phyloP scores from a whole-genome alignment of 2,329 filamentous ascomycete species.

The Colletotrichum sp. region DNA sequence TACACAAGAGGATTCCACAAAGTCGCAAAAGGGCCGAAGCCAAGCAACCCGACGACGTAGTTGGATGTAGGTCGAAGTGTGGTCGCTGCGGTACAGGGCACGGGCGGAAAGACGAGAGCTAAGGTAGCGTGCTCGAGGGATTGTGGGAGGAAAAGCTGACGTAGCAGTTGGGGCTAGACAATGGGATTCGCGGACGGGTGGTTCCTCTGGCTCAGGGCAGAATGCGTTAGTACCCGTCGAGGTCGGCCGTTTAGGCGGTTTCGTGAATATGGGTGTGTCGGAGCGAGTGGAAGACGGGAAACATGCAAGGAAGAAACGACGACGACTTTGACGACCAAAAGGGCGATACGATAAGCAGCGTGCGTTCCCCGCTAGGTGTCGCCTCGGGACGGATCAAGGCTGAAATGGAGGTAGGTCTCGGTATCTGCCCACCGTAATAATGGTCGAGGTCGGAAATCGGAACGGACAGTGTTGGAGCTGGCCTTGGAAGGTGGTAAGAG shows the following conservation, averaged over 20 bases:
- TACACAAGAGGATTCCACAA: not conserved
- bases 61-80: not conserved
- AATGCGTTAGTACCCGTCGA: not conserved
- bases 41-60: slow-evolving; percentile 12
- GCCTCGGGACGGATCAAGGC: not conserved
- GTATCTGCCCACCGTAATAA: not conserved
- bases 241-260: not conserved
- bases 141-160: slow-evolving; percentile 5
- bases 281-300: not conserved
- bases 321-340: not conserved
- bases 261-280: not conserved
- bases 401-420: not conserved
- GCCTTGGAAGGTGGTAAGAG: not conserved
- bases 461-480: not conserved
- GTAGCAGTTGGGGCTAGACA: slow-evolving; percentile 1
- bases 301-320: not conserved
- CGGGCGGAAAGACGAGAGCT: not conserved
- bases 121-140: slow-evolving; percentile 2
- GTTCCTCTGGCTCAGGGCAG: slow-evolving; percentile 1
- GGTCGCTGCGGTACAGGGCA: not conserved
- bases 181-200: not conserved
- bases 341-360: not conserved
- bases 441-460: not conserved
- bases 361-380: not conserved
- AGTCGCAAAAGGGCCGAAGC: slow-evolving; percentile 10